Evolutionary conservation across 192 early-diverging fungal genomes (phyloP).

Genomic region (Backusella australiensis): DNA sequence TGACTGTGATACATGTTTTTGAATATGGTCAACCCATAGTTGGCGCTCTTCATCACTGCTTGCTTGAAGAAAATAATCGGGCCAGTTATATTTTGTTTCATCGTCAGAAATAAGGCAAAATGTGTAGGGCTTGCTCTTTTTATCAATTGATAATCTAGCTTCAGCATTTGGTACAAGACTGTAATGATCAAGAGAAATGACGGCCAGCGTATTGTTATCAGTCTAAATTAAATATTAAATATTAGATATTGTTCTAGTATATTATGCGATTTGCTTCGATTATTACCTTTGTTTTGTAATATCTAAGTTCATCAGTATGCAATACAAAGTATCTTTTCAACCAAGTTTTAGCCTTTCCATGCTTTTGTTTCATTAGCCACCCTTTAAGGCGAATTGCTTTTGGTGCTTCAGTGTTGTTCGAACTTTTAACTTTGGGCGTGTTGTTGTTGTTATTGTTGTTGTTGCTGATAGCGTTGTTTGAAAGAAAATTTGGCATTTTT

Average conservation of each 20-base stretch:
- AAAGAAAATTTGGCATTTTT: not conserved
- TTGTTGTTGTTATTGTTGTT: not conserved
- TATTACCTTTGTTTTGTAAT: conserved; percentile 25
- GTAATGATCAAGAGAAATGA: conserved; percentile 16
- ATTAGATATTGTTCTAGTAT: not conserved
- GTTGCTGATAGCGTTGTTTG: not conserved
- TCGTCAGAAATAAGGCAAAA: conserved; percentile 21
- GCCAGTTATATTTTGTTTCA: conserved; percentile 7
- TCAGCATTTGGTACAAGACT: conserved; percentile 6
- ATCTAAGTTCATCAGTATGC: conserved; percentile 9
- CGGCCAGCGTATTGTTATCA: conserved; percentile 2
- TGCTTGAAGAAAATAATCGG: conserved; percentile 25
- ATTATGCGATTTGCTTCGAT: not conserved
- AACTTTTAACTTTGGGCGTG: not conserved
- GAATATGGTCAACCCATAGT: conserved; percentile 17
- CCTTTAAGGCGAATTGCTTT: conserved; percentile 2
- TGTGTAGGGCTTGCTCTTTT: not conserved
- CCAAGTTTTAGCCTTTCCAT: conserved; percentile 20
- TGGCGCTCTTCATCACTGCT: conserved; percentile 14
- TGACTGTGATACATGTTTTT: not conserved
- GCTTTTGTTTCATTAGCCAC: conserved; percentile 28
- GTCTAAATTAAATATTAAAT: not conserved
- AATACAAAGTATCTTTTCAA: conserved; percentile 25
- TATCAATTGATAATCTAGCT: not conserved
- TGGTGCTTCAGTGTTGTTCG: not conserved